Evolutionary conservation across 129 eudicot species (phyloP).

Genomic region (Deinandra increscens): DNA sequence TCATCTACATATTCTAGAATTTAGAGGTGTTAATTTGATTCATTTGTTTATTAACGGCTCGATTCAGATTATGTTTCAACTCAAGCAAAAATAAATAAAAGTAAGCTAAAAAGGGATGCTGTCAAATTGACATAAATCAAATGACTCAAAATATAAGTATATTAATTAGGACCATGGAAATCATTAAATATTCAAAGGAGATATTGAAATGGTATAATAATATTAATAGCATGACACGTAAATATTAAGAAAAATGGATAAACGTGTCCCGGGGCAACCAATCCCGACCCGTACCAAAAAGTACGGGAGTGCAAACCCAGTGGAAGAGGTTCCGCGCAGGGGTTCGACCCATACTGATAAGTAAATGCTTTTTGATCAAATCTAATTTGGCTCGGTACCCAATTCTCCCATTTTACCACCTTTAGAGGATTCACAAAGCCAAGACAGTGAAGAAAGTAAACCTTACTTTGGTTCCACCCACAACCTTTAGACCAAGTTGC

Average conservation of each 20-base stretch:
- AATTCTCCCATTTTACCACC: background rate
- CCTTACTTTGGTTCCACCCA: constrained; percentile 98
- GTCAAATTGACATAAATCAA: background rate
- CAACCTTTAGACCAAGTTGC: constrained; percentile 99
- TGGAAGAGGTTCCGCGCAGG: too few relatives aligned
- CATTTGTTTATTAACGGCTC: background rate
- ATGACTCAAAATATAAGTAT: background rate
- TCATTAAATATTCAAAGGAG: background rate
- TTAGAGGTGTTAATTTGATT: background rate
- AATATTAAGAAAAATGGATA: background rate
- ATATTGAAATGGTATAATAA: background rate
- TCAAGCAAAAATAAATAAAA: background rate
- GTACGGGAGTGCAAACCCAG: too few relatives aligned
- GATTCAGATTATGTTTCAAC: background rate
- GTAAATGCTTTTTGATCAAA: background rate
- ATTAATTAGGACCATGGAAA: background rate
- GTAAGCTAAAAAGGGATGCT: background rate
- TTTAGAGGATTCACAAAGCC: constrained; percentile 1
- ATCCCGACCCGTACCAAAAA: background rate
- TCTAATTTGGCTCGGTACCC: background rate
- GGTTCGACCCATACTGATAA: background rate
- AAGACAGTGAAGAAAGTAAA: constrained; percentile 4
- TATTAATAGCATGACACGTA: background rate
- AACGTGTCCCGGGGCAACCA: background rate
- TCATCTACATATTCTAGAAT: background rate